phyloP scores from a whole-genome alignment of 495 filamentous ascomycete genomes.

The Penicillium turbatum region DNA sequence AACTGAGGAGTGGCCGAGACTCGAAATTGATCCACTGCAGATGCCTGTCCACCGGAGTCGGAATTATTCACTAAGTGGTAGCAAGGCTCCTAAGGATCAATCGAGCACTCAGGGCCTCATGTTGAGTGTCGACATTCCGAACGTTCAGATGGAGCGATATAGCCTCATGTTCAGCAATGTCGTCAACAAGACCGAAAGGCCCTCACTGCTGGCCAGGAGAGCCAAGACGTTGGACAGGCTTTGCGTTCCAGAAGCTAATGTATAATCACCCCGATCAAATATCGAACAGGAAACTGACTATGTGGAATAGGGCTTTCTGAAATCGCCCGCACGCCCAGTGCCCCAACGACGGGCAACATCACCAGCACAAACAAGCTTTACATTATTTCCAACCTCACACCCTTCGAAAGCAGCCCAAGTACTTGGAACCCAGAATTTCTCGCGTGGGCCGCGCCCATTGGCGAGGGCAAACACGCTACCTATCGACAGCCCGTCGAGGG shows the following conservation, averaged over 20 bases:
- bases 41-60: constrained; percentile 6
- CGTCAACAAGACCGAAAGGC: constrained; percentile 45
- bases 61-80: constrained; percentile 18
- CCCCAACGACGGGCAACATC: constrained; percentile 55
- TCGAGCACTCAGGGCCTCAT: constrained; percentile 17
- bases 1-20: constrained; percentile 33
- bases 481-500: constrained; percentile 24
- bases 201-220: constrained; percentile 57
- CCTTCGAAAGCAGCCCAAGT: constrained; percentile 36
- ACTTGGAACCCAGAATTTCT: constrained; percentile 32
- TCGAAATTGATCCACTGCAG: constrained; percentile 17
- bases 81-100: constrained; percentile 12
- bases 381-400: constrained; percentile 57
- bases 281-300: background rate
- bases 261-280: constrained; percentile 8
- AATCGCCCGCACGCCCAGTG: constrained; percentile 17
- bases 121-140: constrained; percentile 77
- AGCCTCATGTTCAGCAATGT: constrained; percentile 91
- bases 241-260: constrained; percentile 42
- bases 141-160: constrained; percentile 78
- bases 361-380: constrained; percentile 53
- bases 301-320: constrained; percentile 16
- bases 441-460: constrained; percentile 43
- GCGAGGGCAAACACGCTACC: constrained; percentile 59
- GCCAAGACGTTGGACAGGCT: constrained; percentile 66